Evolutionary conservation across 2,329 filamentous ascomycete species (phyloP).

Genomic region (Pleomassaria siparia): DNA sequence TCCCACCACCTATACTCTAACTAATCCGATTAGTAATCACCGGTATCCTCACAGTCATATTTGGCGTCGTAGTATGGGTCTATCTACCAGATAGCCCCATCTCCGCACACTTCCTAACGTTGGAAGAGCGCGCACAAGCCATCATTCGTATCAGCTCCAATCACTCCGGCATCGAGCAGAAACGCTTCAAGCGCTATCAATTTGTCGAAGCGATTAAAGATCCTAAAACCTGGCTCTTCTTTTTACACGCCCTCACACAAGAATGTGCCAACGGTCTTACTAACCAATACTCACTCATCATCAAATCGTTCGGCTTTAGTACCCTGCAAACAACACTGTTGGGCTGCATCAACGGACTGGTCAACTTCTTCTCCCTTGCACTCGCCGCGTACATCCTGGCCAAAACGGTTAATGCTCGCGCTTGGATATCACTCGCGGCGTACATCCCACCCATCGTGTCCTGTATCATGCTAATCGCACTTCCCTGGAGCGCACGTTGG

Average conservation of each 20-base stretch:
- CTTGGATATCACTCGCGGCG: slow-evolving; percentile 15
- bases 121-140: slow-evolving; percentile 30
- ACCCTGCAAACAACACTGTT: slow-evolving; percentile 54
- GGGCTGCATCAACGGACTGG: slow-evolving; percentile 2
- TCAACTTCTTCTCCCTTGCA: slow-evolving; percentile 1
- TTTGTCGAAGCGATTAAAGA: slow-evolving; percentile 44
- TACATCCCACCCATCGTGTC: slow-evolving; percentile 43
- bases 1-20: neutral
- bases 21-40: slow-evolving; percentile 20
- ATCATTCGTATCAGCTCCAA: slow-evolving; percentile 41
- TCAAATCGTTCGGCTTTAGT: slow-evolving; percentile 46
- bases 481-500: slow-evolving; percentile 4
- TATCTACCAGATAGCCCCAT: slow-evolving; percentile 40
- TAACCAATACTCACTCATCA: slow-evolving; percentile 22
- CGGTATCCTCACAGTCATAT: slow-evolving; percentile 40
- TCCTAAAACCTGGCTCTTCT: slow-evolving; percentile 42
- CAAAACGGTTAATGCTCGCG: slow-evolving; percentile 1
- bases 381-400: neutral
- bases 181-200: slow-evolving; percentile 46
- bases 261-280: slow-evolving; percentile 35
- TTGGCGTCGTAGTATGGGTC: slow-evolving; percentile 37
- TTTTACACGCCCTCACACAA: slow-evolving; percentile 28
- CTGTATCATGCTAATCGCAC: slow-evolving; percentile 15
- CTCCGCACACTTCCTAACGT: slow-evolving; percentile 36
- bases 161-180: slow-evolving; percentile 52